A percentile compares a stretch with the other conserved stretches of the same genome.
phyloP scores from a whole-genome alignment of 148 eudicot species.

The Rhododendron williamsianum region DNA sequence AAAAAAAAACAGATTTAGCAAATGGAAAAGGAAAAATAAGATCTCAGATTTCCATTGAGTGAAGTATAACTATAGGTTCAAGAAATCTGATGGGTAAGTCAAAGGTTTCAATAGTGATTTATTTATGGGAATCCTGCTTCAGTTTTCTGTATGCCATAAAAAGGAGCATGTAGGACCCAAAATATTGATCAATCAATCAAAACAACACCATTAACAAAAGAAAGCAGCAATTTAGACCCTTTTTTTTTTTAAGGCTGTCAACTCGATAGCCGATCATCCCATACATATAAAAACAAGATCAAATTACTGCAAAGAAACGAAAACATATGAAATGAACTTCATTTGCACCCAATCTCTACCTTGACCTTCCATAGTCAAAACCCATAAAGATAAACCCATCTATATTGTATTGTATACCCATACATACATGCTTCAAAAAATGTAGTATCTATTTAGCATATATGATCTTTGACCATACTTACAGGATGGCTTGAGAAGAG shows the following conservation, averaged over 20 bases:
- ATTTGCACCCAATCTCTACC: background rate
- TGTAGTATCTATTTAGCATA: background rate
- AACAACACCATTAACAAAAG: background rate
- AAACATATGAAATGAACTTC: background rate
- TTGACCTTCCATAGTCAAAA: background rate
- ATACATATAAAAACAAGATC: no score
- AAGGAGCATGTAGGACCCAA: conserved; percentile 10
- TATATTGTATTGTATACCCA: background rate
- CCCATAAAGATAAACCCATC: background rate
- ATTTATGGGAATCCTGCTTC: background rate
- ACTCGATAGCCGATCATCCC: no score
- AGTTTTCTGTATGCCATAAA: background rate
- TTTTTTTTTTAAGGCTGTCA: no score
- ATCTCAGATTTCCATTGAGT: background rate
- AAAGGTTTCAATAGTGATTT: background rate
- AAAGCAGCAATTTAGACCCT: background rate
- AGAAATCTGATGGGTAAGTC: background rate
- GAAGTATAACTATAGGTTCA: background rate
- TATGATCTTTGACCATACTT: background rate
- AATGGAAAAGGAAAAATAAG: background rate
- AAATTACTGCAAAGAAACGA: no score
- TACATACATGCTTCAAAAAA: background rate
- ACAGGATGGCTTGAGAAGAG: background rate
- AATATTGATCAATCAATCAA: no score
- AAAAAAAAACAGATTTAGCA: background rate